Base-by-base conservation (phyloP, 2,329 filamentous ascomycete species). In the Aspergillus tubingensis region DNA sequence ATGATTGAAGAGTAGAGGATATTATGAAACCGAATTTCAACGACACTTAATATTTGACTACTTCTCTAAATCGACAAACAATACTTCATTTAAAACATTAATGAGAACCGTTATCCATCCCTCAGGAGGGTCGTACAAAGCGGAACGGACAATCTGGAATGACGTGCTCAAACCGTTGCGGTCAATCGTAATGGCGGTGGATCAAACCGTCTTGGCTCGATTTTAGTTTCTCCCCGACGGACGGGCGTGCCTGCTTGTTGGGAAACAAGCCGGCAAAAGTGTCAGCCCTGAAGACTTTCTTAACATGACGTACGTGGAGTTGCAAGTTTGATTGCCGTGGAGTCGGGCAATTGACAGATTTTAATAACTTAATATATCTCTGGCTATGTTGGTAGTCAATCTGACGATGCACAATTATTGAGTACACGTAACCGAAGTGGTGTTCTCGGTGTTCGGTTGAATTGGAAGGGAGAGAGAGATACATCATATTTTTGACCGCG, bases 171-270 rank as follows among this genome's bases (percentile, higher is more conserved):
- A 36, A 41, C 53, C 41, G 53, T 55, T 55, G 53, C 53, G 53
- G 53, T 55, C 53, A 55, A 55, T 55, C 39, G 53, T 23, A 55
- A 55, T 47, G 53, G 53, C 53, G 53, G 53, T 55, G 53, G 53
- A 55, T 55, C 53, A 47, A 47, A 30, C 53, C 41, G 39, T 43
- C 52, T 44, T 54, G 52, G 52, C 52, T 54, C 25, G 52, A 54
- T 54, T 55, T 55, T 55, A 55, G 53, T 38, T 23, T 25, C 25
- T 55, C 53, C 25, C 25, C 27, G 53, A 39, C 27, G 39, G 53
- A 32, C 39, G 41, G 38, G 53, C 39, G 27, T 30, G 53, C 27
- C 11, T 55, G 53, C 27, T 47, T 47, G 53, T 47, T 55, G 32
- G 43, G 36, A 41, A 19, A 17, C 10, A 11, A 36, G 7, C 38